These are phyloP conservation scores for Hypoxylon cercidicola DNA, from an alignment of 495 filamentous ascomycete genomes.

Conservation along the genomic window DNA sequence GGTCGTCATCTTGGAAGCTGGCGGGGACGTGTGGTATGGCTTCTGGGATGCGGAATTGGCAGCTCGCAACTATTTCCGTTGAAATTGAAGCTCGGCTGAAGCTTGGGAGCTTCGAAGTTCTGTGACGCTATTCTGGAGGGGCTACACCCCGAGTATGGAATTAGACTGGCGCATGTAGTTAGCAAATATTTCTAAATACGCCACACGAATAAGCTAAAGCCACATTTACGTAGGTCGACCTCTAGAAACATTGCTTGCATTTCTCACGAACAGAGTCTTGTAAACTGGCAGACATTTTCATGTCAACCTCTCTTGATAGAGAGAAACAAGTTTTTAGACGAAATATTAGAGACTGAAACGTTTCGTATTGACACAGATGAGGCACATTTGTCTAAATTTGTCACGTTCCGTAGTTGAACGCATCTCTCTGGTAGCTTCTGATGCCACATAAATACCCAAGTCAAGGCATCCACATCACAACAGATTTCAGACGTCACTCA, in stretches of 20 bases:
- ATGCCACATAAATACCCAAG: too few species aligned
- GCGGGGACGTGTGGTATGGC: neutral
- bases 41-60: neutral
- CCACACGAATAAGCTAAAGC: constrained; percentile 4
- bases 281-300: constrained; percentile 15
- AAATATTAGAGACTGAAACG: neutral
- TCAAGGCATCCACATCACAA: too few species aligned
- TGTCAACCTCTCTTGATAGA: constrained; percentile 5
- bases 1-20: constrained; percentile 68
- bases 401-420: constrained; percentile 1
- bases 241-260: neutral
- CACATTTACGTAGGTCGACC: neutral
- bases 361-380: constrained; percentile 14
- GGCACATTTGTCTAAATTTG: neutral
- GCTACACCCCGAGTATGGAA: constrained; percentile 14
- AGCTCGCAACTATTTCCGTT: neutral
- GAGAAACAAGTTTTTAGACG: neutral
- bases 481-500: neutral
- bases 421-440: too few species aligned
- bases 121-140: constrained; percentile 38
- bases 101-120: constrained; percentile 10
- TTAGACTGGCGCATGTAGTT: constrained; percentile 7
- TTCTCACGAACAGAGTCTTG: constrained; percentile 8
- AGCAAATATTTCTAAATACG: constrained; percentile 9
- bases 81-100: constrained; percentile 23